Evolutionary conservation across 2,329 filamentous ascomycete species (phyloP).

Genomic region (Paraphoma sp.): DNA sequence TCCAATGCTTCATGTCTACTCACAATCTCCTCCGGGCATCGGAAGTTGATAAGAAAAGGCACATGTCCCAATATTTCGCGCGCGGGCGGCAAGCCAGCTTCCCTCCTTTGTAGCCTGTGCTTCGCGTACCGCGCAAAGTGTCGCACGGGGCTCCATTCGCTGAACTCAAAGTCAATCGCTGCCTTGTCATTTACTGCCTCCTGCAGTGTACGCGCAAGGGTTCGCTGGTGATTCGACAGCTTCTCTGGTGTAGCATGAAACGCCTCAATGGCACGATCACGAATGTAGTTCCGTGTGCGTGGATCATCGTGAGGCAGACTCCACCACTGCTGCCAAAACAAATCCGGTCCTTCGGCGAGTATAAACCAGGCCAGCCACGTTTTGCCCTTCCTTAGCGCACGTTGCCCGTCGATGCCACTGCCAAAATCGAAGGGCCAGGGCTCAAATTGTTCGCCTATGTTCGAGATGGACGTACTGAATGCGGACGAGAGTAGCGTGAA

Average conservation of each 20-base stretch:
- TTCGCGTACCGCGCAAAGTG: conserved; percentile 35
- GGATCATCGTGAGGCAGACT: conserved; percentile 13
- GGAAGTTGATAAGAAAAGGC: conserved; percentile 38
- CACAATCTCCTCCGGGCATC: conserved; percentile 33
- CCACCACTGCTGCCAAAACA: conserved; percentile 45
- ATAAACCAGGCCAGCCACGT: conserved; percentile 44
- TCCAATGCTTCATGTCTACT: conserved; percentile 13
- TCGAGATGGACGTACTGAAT: conserved; percentile 34
- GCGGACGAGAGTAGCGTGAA: conserved; percentile 37
- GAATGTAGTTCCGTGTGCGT: conserved; percentile 33
- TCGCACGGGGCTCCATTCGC: conserved; percentile 21
- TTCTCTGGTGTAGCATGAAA: conserved; percentile 24
- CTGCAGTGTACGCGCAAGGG: conserved; percentile 25
- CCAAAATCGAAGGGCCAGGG: conserved; percentile 39
- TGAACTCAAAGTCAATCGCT: conserved; percentile 9
- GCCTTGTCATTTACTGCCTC: conserved; percentile 28
- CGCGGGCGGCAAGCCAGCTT: conserved; percentile 12
- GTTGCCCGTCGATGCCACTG: conserved; percentile 31
- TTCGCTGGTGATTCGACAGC: conserved; percentile 25
- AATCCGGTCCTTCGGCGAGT: conserved; percentile 34
- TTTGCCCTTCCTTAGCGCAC: conserved; percentile 31
- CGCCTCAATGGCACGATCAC: conserved; percentile 29
- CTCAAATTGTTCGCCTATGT: conserved; percentile 30
- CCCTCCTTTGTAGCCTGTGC: conserved; percentile 14
- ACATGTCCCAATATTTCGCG: conserved; percentile 29